Evolutionary conservation across 352 stramenopile genomes (phyloP).

Genomic region (Globisporangium splendens): DNA sequence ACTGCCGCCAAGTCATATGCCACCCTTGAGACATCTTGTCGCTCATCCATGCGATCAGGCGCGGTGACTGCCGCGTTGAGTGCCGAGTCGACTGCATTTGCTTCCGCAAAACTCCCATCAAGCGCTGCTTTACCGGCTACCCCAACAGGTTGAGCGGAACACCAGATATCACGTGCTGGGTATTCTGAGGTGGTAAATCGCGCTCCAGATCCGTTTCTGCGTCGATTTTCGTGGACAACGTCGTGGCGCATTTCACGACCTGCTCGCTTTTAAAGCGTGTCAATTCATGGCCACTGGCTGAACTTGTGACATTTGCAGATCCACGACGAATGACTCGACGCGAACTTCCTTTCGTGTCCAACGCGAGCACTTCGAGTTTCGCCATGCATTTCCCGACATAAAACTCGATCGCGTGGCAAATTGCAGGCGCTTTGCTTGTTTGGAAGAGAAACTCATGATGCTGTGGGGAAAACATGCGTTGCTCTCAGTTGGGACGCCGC

Average conservation of each 20-base stretch:
- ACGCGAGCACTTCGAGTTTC: constrained; percentile 57
- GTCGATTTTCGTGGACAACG: not conserved
- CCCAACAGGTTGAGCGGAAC: constrained; percentile 4
- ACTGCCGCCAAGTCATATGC: too few relatives aligned
- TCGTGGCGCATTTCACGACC: constrained; percentile 1
- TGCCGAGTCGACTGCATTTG: not conserved
- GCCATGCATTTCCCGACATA: constrained; percentile 78
- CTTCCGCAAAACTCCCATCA: not conserved
- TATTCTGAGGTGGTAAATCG: not conserved
- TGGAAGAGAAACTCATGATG: constrained; percentile 60
- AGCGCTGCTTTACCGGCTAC: not conserved
- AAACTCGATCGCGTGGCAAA: constrained; percentile 75
- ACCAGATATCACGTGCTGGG: constrained; percentile 6
- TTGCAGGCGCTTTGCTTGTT: constrained; percentile 37
- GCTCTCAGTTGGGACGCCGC: not conserved
- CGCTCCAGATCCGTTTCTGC: not conserved
- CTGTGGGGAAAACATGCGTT: not conserved
- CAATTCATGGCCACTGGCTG: not conserved
- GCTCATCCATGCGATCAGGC: too few relatives aligned
- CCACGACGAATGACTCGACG: constrained; percentile 7
- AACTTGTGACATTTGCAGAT: not conserved
- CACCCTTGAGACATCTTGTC: too few relatives aligned
- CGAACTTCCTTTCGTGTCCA: constrained; percentile 22
- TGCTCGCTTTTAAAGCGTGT: constrained; percentile 10
- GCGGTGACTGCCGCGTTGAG: not conserved